Evolutionary conservation across 1,284 basidiomycete species (phyloP), one percentile per base, ranked within the genome.

Genomic region (Tetrapyrgos nigripes): DNA sequence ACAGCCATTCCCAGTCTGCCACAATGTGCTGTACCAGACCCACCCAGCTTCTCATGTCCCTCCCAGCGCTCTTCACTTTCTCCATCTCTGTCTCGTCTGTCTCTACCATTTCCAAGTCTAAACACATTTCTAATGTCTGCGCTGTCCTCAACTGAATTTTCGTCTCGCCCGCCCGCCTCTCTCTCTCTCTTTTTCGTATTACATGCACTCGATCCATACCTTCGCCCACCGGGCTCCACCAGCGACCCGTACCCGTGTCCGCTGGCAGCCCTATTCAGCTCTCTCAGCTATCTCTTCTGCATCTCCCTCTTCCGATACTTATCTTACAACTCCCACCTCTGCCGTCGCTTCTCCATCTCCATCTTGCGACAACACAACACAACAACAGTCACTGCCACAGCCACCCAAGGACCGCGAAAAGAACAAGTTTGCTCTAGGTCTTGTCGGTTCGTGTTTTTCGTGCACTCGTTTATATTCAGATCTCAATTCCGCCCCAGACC

Each of bases 211-310:
- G 29, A 75, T 82, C 19, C 86, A 90, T 60, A 79, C 84, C 14
- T 74, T 89, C 59, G 80, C 87, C 76, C 87, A 89, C 70, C 77
- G 88, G 77, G 87, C 86, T 46, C 84, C 85, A 50, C 83, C 85
- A 66, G 84, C 86, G 13, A 82, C 88, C 58, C 83, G 86, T 66
- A 76, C 83, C 49, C 77, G 86, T 71, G 77, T 85, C 67, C 86
- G 88, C 66, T 91, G 89, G 89, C 89, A 92, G 74, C 89, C 89
- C 62, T 91, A 91, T 73, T 40, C 37, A 75, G 63, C 63, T 74
- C 70, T 62, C 74, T 76, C 72, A 52, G 74, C 70, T 63, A 73
- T 75, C 65, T 73, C 72, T n/a, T n/a, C n/a, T 53, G 66, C 72
- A 45, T 69, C 70, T 57, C 63, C 69, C 53, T 75, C 70, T 54